A percentile compares a stretch with the other conserved stretches of the same genome.
Evolutionary conservation across 148 eudicot species (phyloP).

Genomic region (Salicornia ramosissima): DNA sequence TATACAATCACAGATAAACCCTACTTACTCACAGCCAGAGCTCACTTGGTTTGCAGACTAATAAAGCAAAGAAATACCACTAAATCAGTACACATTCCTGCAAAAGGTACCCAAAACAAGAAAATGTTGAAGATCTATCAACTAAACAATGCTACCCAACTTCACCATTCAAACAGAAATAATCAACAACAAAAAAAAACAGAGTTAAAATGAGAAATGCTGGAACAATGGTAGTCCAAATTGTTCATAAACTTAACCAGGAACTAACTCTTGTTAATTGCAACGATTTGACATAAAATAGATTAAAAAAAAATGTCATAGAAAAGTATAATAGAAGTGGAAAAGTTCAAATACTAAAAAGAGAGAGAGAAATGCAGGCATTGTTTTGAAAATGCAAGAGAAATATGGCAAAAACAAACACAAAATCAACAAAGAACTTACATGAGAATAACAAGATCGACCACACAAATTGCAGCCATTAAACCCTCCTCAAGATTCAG

Average conservation of each 20-base stretch:
- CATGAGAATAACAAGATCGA: conserved; percentile 9
- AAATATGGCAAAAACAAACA: conserved; percentile 1
- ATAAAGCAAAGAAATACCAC: neutral
- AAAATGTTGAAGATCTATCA: conserved; percentile 12
- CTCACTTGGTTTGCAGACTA: conserved; percentile 2
- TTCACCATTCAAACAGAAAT: neutral
- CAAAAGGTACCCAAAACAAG: conserved; percentile 11
- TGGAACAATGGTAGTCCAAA: neutral
- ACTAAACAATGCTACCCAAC: neutral
- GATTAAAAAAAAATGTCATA: neutral
- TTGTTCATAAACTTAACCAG: neutral
- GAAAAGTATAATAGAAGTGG: conserved; percentile 4
- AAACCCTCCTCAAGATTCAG: neutral
- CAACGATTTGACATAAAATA: neutral
- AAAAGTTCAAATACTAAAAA: neutral
- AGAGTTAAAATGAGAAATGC: neutral
- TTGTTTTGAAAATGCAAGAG: conserved; percentile 8
- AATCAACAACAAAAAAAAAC: neutral
- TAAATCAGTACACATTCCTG: conserved; percentile 13
- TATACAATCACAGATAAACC: neutral
- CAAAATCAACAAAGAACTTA: conserved; percentile 18
- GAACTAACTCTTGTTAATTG: neutral
- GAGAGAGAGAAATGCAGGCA: neutral
- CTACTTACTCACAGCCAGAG: neutral
- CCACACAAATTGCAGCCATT: conserved; percentile 1